Conservation (phyloP, 1,284 basidiomycete species). For the Rhizoctonia solani region DNA sequence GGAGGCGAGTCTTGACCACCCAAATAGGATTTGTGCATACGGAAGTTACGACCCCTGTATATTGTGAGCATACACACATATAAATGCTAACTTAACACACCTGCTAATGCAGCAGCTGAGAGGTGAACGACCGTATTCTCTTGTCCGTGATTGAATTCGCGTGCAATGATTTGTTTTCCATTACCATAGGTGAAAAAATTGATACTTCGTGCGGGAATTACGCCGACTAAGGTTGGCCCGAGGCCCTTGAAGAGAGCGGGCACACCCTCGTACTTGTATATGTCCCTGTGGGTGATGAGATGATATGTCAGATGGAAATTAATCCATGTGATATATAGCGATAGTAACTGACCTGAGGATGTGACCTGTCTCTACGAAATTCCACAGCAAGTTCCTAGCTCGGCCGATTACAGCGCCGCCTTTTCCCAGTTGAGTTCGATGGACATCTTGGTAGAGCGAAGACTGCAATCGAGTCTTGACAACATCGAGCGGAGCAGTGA, state of each 20-base stretch:
- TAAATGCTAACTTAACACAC: conserved; percentile 40
- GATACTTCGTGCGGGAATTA: conserved; percentile 93
- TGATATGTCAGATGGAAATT: no score
- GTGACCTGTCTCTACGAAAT: conserved; percentile 93
- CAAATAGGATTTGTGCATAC: conserved; percentile 97
- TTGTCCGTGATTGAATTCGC: conserved; percentile 77
- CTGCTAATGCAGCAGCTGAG: conserved; percentile 79
- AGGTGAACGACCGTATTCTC: conserved; percentile 90
- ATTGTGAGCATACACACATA: neutral
- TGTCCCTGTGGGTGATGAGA: conserved; percentile 61
- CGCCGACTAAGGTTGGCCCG: conserved; percentile 92
- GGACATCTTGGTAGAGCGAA: conserved; percentile 75
- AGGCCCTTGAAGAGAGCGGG: conserved; percentile 93
- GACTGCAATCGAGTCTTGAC: conserved; percentile 98
- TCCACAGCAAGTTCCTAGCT: conserved; percentile 68
- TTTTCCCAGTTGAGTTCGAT: conserved; percentile 37
- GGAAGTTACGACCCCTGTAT: conserved; percentile 74
- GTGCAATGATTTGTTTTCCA: conserved; percentile 88
- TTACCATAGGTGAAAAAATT: conserved; percentile 99
- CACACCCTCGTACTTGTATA: conserved; percentile 88
- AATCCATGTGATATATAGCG: neutral
- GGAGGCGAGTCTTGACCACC: conserved; percentile 96
- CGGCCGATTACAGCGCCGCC: conserved; percentile 24
- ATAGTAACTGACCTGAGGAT: conserved; percentile 71
- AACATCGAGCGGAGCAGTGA: conserved; percentile 97